phyloP scores from a whole-genome alignment of 2,329 filamentous ascomycete genomes.

The Microdochium trichocladiopsis region DNA sequence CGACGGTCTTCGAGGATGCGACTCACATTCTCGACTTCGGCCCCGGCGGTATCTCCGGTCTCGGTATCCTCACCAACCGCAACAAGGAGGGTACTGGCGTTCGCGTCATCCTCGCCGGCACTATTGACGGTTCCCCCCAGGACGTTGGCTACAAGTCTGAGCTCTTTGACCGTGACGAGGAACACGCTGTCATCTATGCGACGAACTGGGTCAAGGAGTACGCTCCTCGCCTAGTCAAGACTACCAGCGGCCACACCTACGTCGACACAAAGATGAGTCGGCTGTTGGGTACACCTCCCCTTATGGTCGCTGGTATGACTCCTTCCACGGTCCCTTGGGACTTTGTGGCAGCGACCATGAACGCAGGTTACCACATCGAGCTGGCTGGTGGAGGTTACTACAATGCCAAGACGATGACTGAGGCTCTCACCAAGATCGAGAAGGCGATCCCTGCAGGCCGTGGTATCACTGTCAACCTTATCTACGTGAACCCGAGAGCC shows the following conservation, averaged over 20 bases:
- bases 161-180: constrained; percentile 91
- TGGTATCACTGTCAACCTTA: constrained; percentile 83
- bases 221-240: constrained; percentile 86
- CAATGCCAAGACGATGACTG: constrained; percentile 73
- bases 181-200: constrained; percentile 90
- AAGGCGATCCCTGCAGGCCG: constrained; percentile 75
- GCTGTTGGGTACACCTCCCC: constrained; percentile 73
- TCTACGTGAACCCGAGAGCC: constrained; percentile 82
- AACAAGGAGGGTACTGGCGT: constrained; percentile 99
- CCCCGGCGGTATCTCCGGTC: constrained; percentile 90
- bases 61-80: constrained; percentile 92
- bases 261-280: constrained; percentile 97
- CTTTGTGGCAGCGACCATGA: constrained; percentile 88
- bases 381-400: constrained; percentile 87
- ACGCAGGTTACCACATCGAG: constrained; percentile 91
- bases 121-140: constrained; percentile 81
- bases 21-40: constrained; percentile 97
- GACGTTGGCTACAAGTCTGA: constrained; percentile 98
- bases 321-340: constrained; percentile 85
- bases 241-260: constrained; percentile 79
- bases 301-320: constrained; percentile 93
- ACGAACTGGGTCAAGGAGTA: constrained; percentile 98
- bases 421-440: constrained; percentile 78
- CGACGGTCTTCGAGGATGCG: constrained; percentile 82
- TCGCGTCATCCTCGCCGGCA: constrained; percentile 87